Evolutionary conservation across 805 yeast species (phyloP).

Genomic region (Wickerhamomyces kurtzmanii): DNA sequence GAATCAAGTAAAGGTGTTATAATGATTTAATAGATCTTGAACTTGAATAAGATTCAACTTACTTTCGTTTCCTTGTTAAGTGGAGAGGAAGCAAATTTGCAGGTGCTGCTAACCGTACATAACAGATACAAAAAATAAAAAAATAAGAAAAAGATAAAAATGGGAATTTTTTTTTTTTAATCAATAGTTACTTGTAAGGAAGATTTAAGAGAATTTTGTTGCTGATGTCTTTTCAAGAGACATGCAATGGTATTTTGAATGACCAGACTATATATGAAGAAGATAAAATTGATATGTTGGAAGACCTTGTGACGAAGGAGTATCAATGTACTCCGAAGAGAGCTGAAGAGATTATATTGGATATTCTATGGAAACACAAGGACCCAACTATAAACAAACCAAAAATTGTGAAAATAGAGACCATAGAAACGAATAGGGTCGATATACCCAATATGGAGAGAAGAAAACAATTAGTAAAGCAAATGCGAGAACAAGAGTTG

Average conservation of each 20-base stretch:
- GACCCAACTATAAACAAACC: slow-evolving; percentile 16
- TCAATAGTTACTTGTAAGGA: no score
- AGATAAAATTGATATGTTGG: slow-evolving; percentile 27
- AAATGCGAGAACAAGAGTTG: slow-evolving; percentile 10
- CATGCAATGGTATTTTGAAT: slow-evolving; percentile 22
- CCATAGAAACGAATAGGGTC: slow-evolving; percentile 5
- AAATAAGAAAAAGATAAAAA: no score
- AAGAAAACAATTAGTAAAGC: slow-evolving; percentile 15
- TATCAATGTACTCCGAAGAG: slow-evolving; percentile 12
- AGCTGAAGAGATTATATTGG: slow-evolving; percentile 26
- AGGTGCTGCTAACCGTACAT: no score
- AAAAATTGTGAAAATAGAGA: slow-evolving; percentile 13
- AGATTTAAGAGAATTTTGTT: no score
- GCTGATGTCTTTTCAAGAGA: slow-evolving; percentile 14
- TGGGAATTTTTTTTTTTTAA: no score
- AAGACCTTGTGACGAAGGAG: slow-evolving; percentile 18
- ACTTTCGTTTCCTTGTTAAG: no score
- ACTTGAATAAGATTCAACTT: no score
- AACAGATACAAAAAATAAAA: no score
- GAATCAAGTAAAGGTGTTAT: no score
- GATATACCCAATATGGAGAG: slow-evolving; percentile 17
- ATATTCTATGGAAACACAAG: slow-evolving; percentile 29
- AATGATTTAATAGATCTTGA: no score
- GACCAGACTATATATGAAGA: slow-evolving; percentile 23
- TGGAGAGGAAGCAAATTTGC: no score